Conservation (phyloP, 176 grass and related monocot species). For the Echinochloa phyllopogon region DNA sequence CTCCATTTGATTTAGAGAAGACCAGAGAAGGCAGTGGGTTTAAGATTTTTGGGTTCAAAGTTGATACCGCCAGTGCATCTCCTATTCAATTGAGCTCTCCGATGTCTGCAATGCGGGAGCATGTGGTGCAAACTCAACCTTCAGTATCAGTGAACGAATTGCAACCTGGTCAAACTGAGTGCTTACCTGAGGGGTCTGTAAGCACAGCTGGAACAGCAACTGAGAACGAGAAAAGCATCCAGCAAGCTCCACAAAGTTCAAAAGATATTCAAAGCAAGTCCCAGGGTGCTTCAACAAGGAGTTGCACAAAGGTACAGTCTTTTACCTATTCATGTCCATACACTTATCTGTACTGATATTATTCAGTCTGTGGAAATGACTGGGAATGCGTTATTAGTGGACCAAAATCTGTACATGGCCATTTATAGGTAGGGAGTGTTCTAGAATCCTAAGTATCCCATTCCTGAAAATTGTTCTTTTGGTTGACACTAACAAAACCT, state of each 20-base stretch:
- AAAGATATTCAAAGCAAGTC: conserved; percentile 75
- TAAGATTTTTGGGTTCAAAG: conserved; percentile 89
- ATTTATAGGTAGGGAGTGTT: background rate
- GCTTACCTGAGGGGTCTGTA: conserved; percentile 67
- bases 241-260: conserved; percentile 49
- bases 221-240: conserved; percentile 63
- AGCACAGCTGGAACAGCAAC: conserved; percentile 54
- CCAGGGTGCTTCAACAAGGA: conserved; percentile 65
- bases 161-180: conserved; percentile 53
- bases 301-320: conserved; percentile 80
- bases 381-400: background rate
- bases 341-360: background rate
- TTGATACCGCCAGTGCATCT: conserved; percentile 57
- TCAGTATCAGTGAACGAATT: conserved; percentile 41
- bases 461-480: background rate
- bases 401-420: background rate
- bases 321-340: background rate
- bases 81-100: conserved; percentile 57
- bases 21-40: conserved; percentile 69
- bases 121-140: conserved; percentile 47
- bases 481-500: background rate
- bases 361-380: background rate
- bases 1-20: conserved; percentile 69
- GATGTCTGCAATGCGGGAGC: conserved; percentile 58
- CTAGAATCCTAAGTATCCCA: background rate